phyloP scores from a whole-genome alignment of 495 filamentous ascomycete species.

The Penicillium desertorum region DNA sequence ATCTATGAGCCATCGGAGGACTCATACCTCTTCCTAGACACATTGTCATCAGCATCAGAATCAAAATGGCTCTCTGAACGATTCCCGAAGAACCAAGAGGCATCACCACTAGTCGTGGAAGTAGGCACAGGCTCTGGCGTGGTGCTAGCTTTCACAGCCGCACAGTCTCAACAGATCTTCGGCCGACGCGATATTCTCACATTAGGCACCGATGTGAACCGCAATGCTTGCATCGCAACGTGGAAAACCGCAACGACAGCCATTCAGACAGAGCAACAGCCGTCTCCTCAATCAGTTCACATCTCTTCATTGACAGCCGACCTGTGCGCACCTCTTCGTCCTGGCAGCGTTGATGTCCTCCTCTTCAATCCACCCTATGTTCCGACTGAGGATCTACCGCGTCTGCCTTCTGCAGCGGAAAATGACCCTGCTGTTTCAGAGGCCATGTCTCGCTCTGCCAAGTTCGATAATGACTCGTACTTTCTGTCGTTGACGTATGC shows the following conservation, averaged over 20 bases:
- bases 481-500: slow-evolving; percentile 85
- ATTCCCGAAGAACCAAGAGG: slow-evolving; percentile 36
- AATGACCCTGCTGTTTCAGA: slow-evolving; percentile 17
- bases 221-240: slow-evolving; percentile 71
- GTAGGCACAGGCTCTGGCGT: slow-evolving; percentile 89
- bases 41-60: slow-evolving; percentile 71
- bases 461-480: slow-evolving; percentile 70
- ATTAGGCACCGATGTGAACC: slow-evolving; percentile 78
- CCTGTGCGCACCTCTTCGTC: slow-evolving; percentile 57
- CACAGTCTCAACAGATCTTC: slow-evolving; percentile 71
- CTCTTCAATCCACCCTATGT: slow-evolving; percentile 98
- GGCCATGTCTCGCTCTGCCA: slow-evolving; percentile 30
- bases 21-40: slow-evolving; percentile 92
- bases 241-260: slow-evolving; percentile 60
- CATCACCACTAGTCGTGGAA: slow-evolving; percentile 71
- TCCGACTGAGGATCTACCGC: slow-evolving; percentile 71
- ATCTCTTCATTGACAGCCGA: slow-evolving; percentile 66
- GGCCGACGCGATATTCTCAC: slow-evolving; percentile 67
- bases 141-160: slow-evolving; percentile 79
- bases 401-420: slow-evolving; percentile 36
- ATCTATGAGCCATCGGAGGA: slow-evolving; percentile 96
- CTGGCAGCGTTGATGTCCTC: slow-evolving; percentile 68
- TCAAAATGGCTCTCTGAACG: slow-evolving; percentile 65
- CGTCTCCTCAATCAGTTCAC: slow-evolving; percentile 37
- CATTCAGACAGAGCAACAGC: slow-evolving; percentile 32